Percentiles rank a stretch among this genome's conserved stretches.
These are phyloP conservation scores for Eragrostis tef DNA, from an alignment of 202 grass and related monocot genomes.

Conservation along the genomic window DNA sequence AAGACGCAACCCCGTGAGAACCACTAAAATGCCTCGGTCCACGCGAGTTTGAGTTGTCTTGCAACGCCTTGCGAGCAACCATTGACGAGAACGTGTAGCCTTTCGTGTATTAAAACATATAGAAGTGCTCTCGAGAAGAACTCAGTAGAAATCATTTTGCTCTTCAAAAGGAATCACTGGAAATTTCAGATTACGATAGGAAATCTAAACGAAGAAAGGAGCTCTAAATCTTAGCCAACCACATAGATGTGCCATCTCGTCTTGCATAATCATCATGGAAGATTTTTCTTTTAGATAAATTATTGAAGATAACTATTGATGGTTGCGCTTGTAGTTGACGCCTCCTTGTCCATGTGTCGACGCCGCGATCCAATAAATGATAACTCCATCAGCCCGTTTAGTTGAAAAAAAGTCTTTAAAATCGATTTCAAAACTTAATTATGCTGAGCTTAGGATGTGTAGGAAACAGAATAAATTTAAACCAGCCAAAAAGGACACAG, in stretches of 20 bases:
- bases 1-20: too few species aligned
- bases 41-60: too few species aligned
- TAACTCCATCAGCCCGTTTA: not conserved
- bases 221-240: not conserved
- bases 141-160: not conserved
- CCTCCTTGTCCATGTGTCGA: too few species aligned
- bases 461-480: not conserved
- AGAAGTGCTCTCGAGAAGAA: not conserved
- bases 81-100: not conserved
- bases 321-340: too few species aligned
- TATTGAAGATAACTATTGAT: not conserved
- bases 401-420: not conserved
- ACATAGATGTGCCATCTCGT: not conserved
- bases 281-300: too few species aligned
- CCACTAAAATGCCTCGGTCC: too few species aligned
- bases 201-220: not conserved
- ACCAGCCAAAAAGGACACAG: not conserved
- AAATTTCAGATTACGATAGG: not conserved
- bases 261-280: slow-evolving; percentile 4
- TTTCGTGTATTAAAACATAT: not conserved
- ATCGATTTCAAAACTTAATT: not conserved
- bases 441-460: not conserved
- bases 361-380: not conserved
- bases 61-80: not conserved
- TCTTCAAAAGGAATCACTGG: not conserved